phyloP scores from a whole-genome alignment of 495 filamentous ascomycete species.

The Lasiosphaeria miniovina region DNA sequence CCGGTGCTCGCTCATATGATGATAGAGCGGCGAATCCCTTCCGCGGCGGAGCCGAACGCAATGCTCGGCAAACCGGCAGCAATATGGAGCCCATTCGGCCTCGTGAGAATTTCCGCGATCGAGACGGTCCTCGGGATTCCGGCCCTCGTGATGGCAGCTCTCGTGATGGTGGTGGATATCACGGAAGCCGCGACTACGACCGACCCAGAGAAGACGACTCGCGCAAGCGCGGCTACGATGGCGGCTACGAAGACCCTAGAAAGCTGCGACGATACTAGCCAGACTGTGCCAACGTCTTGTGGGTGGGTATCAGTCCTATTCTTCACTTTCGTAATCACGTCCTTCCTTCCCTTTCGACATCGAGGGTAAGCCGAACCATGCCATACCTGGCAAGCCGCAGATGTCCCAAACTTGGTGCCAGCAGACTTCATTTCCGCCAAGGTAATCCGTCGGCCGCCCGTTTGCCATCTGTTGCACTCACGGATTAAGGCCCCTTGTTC shows the following conservation, averaged over 20 bases:
- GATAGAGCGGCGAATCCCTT: conserved; percentile 59
- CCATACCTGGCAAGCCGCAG: background rate
- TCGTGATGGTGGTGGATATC: conserved; percentile 40
- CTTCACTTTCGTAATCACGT: conserved; percentile 33
- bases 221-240: conserved; percentile 61
- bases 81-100: conserved; percentile 68
- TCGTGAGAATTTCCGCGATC: conserved; percentile 30
- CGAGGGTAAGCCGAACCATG: conserved; percentile 59
- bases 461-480: too few species aligned
- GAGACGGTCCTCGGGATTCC: too few species aligned
- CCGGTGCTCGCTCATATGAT: conserved; percentile 58
- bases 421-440: background rate
- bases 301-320: conserved; percentile 42
- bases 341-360: conserved; percentile 48
- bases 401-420: background rate
- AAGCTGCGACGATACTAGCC: conserved; percentile 72
- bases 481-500: too few species aligned
- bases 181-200: conserved; percentile 44
- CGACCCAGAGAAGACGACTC: conserved; percentile 49
- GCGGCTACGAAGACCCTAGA: conserved; percentile 73
- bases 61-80: conserved; percentile 56
- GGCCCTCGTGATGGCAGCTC: conserved; percentile 44
- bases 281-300: conserved; percentile 30
- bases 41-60: conserved; percentile 47
- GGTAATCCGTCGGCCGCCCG: background rate